Evolutionary conservation across 495 filamentous ascomycete species (phyloP).

Genomic region (Hyaloscypha finlandica): DNA sequence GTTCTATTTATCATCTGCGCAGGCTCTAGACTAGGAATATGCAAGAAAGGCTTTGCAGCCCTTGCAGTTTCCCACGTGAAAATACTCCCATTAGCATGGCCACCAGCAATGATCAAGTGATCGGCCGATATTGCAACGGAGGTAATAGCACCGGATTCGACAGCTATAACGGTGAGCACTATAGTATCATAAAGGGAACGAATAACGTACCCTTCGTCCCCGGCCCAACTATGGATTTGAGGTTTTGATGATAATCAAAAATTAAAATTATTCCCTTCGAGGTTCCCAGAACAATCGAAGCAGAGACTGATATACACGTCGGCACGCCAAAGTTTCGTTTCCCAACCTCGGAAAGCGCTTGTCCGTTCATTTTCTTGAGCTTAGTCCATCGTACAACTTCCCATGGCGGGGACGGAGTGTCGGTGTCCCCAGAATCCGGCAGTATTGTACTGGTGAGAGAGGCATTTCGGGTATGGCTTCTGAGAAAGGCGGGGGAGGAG

Average conservation of each 20-base stretch:
- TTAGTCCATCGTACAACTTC: slow-evolving; percentile 97
- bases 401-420: slow-evolving; percentile 79
- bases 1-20: slow-evolving; percentile 64
- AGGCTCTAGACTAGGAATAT: slow-evolving; percentile 74
- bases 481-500: slow-evolving; percentile 77
- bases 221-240: slow-evolving; percentile 91
- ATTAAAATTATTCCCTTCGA: slow-evolving; percentile 91
- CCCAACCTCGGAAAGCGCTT: slow-evolving; percentile 92
- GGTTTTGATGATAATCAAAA: slow-evolving; percentile 94
- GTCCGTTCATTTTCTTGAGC: slow-evolving; percentile 81
- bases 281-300: slow-evolving; percentile 87
- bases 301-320: slow-evolving; percentile 87
- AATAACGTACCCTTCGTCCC: slow-evolving; percentile 78
- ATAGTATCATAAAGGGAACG: not conserved
- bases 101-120: slow-evolving; percentile 85
- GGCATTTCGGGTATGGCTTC: slow-evolving; percentile 73
- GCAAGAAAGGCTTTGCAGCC: slow-evolving; percentile 82
- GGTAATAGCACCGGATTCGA: slow-evolving; percentile 87
- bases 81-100: slow-evolving; percentile 87
- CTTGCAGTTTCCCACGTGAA: slow-evolving; percentile 94
- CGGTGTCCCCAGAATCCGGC: slow-evolving; percentile 58
- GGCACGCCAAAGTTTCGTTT: slow-evolving; percentile 90
- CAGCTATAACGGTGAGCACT: slow-evolving; percentile 55
- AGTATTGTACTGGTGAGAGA: slow-evolving; percentile 60
- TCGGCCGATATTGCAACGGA: slow-evolving; percentile 91